Conservation (phyloP, 2,329 filamentous ascomycete genomes). For the Hansfordia pulvinata region DNA sequence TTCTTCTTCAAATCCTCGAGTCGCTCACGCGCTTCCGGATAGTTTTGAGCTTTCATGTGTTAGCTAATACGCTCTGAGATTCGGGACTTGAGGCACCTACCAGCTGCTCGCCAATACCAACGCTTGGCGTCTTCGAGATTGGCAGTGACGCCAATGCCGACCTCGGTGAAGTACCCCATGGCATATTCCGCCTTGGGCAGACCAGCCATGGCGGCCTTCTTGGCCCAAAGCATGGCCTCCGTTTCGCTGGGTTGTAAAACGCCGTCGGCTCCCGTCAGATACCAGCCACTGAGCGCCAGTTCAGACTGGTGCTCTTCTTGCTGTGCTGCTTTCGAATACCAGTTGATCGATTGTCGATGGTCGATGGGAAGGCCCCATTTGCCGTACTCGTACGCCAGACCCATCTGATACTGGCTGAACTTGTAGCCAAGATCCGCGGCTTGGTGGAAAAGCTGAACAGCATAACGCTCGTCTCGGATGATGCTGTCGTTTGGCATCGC, state of each 20-base stretch:
- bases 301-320: slow-evolving; percentile 94
- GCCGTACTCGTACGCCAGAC: slow-evolving; percentile 82
- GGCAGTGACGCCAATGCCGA: slow-evolving; percentile 76
- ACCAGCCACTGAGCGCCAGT: slow-evolving; percentile 78
- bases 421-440: slow-evolving; percentile 88
- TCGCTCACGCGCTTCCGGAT: slow-evolving; percentile 81
- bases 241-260: slow-evolving; percentile 87
- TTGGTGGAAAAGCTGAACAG: slow-evolving; percentile 68
- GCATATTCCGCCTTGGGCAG: slow-evolving; percentile 92
- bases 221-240: slow-evolving; percentile 92
- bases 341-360: slow-evolving; percentile 72
- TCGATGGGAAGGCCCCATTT: slow-evolving; percentile 72
- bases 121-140: slow-evolving; percentile 92
- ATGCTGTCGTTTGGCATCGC: slow-evolving; percentile 57
- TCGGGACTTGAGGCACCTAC: slow-evolving; percentile 41
- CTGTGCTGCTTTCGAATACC: slow-evolving; percentile 83
- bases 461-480: slow-evolving; percentile 69
- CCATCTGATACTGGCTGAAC: slow-evolving; percentile 82
- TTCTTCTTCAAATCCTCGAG: slow-evolving; percentile 82
- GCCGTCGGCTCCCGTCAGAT: slow-evolving; percentile 78
- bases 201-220: slow-evolving; percentile 80
- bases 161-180: slow-evolving; percentile 95
- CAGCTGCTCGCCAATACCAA: slow-evolving; percentile 95
- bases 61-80: slow-evolving; percentile 9
- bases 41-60: slow-evolving; percentile 63